Evolutionary conservation across 805 yeast genomes (phyloP).

Genomic region (Cyberlindnera veronae): DNA sequence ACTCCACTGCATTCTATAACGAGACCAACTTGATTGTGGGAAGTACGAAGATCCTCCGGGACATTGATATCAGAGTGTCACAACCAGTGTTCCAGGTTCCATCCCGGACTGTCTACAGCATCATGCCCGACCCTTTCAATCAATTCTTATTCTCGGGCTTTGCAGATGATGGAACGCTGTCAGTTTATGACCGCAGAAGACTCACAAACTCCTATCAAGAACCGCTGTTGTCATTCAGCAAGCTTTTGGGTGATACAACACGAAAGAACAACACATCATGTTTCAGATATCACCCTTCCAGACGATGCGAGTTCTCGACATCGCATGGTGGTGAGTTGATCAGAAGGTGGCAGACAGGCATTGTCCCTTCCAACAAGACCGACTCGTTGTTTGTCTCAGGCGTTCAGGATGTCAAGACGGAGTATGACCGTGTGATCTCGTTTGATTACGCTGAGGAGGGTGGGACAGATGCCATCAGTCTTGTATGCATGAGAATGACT

Average conservation of each 20-base stretch:
- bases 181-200: slow-evolving; percentile 78
- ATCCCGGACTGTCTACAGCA: slow-evolving; percentile 66
- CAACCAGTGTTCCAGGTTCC: slow-evolving; percentile 70
- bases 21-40: slow-evolving; percentile 65
- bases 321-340: slow-evolving; percentile 74
- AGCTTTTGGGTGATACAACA: slow-evolving; percentile 57
- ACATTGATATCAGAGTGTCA: slow-evolving; percentile 66
- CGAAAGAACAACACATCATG: slow-evolving; percentile 61
- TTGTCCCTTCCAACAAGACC: slow-evolving; percentile 41
- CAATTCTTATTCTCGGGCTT: slow-evolving; percentile 66
- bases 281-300: slow-evolving; percentile 61
- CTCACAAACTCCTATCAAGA: slow-evolving; percentile 40
- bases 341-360: slow-evolving; percentile 77
- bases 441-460: slow-evolving; percentile 56
- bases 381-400: slow-evolving; percentile 71
- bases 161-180: slow-evolving; percentile 80
- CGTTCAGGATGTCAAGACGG: slow-evolving; percentile 72
- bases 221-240: slow-evolving; percentile 58
- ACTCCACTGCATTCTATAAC: slow-evolving; percentile 65
- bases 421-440: slow-evolving; percentile 76
- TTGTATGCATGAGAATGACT: slow-evolving; percentile 86
- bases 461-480: slow-evolving; percentile 49
- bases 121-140: slow-evolving; percentile 67
- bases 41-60: slow-evolving; percentile 71
- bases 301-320: slow-evolving; percentile 73